These are phyloP conservation scores for Sporisorium exsertum DNA, from an alignment of 1,284 basidiomycete species.

Conservation along the genomic window DNA sequence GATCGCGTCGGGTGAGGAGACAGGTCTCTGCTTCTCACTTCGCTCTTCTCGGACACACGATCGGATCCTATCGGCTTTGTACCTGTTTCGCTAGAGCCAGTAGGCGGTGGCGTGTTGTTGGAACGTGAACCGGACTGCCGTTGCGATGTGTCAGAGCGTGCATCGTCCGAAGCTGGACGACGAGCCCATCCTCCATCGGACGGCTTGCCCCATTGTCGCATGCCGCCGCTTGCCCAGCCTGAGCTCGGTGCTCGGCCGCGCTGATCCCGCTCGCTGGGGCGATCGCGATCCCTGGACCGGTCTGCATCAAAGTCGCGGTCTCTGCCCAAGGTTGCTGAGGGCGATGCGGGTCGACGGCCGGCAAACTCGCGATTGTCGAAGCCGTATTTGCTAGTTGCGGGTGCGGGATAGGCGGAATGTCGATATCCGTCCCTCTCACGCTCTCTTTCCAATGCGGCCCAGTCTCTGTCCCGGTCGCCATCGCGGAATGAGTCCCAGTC, in stretches of 20 bases:
- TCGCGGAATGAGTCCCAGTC: slow-evolving; percentile 48
- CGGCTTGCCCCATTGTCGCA: slow-evolving; percentile 45
- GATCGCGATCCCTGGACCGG: slow-evolving; percentile 43
- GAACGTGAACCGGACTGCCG: slow-evolving; percentile 23
- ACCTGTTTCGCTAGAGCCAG: slow-evolving; percentile 24
- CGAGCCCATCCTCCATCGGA: slow-evolving; percentile 38
- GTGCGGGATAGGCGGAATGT: slow-evolving; percentile 13
- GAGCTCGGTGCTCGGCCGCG: slow-evolving; percentile 25
- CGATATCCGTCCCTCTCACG: slow-evolving; percentile 35
- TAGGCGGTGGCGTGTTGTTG: slow-evolving; percentile 32
- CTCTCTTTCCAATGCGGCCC: slow-evolving; percentile 34
- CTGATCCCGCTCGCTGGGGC: slow-evolving; percentile 26
- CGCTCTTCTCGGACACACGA: slow-evolving; percentile 30
- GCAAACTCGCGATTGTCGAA: slow-evolving; percentile 37
- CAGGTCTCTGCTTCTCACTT: slow-evolving; percentile 28
- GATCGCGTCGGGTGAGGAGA: slow-evolving; percentile 26
- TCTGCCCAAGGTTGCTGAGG: slow-evolving; percentile 12
- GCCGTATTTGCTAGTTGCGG: slow-evolving; percentile 30
- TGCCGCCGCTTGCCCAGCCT: slow-evolving; percentile 25
- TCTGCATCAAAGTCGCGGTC: slow-evolving; percentile 43
- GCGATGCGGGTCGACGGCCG: slow-evolving; percentile 29
- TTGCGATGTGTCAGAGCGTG: slow-evolving; percentile 35
- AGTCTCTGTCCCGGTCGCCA: slow-evolving; percentile 44
- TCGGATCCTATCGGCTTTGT: slow-evolving; percentile 17
- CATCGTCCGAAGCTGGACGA: slow-evolving; percentile 30